A percentile compares a stretch with the other conserved stretches of the same genome.
These are phyloP conservation scores for Pseudogymnoascus sp. DNA, from an alignment of 2,329 filamentous ascomycete species.

Conservation along the genomic window DNA sequence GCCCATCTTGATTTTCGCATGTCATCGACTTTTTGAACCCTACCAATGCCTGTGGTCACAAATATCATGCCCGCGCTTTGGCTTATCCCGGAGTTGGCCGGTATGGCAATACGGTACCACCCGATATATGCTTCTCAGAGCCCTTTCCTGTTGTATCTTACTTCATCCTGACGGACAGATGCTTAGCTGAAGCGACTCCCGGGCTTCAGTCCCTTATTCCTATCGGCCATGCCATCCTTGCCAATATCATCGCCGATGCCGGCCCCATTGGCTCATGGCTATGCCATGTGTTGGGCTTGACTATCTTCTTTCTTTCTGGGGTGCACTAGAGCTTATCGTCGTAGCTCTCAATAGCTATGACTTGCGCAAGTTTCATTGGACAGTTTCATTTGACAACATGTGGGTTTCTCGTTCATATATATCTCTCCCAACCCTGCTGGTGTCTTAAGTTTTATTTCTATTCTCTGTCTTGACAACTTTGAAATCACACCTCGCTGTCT, in stretches of 20 bases:
- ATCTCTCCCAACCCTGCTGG: background rate
- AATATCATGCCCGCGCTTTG: background rate
- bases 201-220: background rate
- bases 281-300: background rate
- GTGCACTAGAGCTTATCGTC: background rate
- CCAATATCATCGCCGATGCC: background rate
- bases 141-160: background rate
- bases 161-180: background rate
- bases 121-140: background rate
- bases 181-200: background rate
- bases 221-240: background rate
- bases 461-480: background rate
- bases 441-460: background rate
- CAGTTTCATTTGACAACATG: background rate
- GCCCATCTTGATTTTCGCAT: background rate
- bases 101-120: background rate
- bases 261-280: background rate
- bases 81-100: constrained; percentile 1
- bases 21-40: background rate
- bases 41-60: background rate
- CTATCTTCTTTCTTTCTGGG: constrained; percentile 9
- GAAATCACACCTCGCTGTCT: background rate
- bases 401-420: background rate
- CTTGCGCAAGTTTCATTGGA: background rate
- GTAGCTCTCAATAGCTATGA: background rate